Conservation (phyloP, 2,329 filamentous ascomycete genomes). For the Pezicula rhizophila region DNA sequence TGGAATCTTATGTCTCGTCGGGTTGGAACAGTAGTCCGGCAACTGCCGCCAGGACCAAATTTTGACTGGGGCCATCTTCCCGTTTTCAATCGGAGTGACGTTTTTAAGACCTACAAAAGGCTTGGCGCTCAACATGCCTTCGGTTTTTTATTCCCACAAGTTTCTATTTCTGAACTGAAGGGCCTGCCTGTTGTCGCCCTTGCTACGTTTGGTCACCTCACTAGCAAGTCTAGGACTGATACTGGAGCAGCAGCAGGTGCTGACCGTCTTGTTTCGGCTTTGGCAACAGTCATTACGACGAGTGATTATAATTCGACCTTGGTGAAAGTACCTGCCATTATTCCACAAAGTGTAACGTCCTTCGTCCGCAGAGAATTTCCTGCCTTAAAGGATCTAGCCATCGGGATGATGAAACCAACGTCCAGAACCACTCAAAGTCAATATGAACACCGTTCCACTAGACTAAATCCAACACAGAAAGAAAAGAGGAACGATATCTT, state of each 20-base stretch:
- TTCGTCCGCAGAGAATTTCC: constrained; percentile 5
- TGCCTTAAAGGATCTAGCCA: too few species aligned
- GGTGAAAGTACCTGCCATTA: neutral
- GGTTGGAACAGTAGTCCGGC: neutral
- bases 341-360: constrained; percentile 5
- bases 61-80: constrained; percentile 22
- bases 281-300: constrained; percentile 9
- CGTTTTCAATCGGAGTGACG: constrained; percentile 6
- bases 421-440: too few species aligned
- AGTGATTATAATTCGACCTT: constrained; percentile 6
- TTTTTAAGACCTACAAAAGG: constrained; percentile 6
- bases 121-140: constrained; percentile 12
- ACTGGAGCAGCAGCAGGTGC: constrained; percentile 3
- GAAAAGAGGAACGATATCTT: too few species aligned
- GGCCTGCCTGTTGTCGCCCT: constrained; percentile 18
- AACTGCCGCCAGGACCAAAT: constrained; percentile 1
- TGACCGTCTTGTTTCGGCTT: constrained; percentile 6
- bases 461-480: too few species aligned
- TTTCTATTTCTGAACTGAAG: constrained; percentile 6
- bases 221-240: neutral
- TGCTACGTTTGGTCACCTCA: constrained; percentile 19
- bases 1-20: constrained; percentile 25
- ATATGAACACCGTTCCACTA: too few species aligned
- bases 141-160: constrained; percentile 14
- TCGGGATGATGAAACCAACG: too few species aligned